phyloP scores from a whole-genome alignment of 208 protist species.

The Trypanosoma avium region DNA sequence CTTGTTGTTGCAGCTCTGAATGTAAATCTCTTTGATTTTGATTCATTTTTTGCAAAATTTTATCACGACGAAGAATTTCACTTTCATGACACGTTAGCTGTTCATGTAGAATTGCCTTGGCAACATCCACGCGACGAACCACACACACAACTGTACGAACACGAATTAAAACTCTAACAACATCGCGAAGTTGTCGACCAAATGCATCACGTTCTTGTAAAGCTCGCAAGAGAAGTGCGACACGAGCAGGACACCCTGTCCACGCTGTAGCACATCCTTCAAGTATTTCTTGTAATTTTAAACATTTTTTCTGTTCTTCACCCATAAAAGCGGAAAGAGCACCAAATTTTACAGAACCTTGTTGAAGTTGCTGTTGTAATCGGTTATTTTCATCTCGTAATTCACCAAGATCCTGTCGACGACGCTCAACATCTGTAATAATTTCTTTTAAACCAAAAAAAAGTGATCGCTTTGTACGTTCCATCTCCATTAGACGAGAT shows the following conservation, averaged over 20 bases:
- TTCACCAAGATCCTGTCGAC: constrained; percentile 49
- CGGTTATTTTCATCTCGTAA: constrained; percentile 37
- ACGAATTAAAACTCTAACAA: constrained; percentile 14
- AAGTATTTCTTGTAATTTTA: constrained; percentile 28
- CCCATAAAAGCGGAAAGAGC: constrained; percentile 38
- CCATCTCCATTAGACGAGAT: constrained; percentile 55
- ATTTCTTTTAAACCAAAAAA: constrained; percentile 48
- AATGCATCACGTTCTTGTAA: constrained; percentile 44
- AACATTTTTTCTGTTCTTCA: constrained; percentile 27
- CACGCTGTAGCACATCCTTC: constrained; percentile 35
- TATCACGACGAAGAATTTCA: too few species aligned
- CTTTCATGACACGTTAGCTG: too few species aligned
- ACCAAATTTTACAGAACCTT: constrained; percentile 45
- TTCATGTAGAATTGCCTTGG: background rate
- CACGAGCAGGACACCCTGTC: constrained; percentile 38
- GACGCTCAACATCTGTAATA: constrained; percentile 58
- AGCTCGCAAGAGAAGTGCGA: constrained; percentile 42
- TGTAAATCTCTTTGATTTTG: background rate
- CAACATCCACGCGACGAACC: constrained; percentile 16
- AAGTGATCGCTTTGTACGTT: constrained; percentile 42
- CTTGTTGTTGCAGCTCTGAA: background rate
- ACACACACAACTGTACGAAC: constrained; percentile 15
- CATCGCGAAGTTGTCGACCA: constrained; percentile 16
- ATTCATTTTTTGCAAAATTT: background rate
- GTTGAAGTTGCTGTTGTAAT: constrained; percentile 51